These are phyloP conservation scores for Phytophthora kernoviae DNA, from an alignment of 352 stramenopile species.

Conservation along the genomic window DNA sequence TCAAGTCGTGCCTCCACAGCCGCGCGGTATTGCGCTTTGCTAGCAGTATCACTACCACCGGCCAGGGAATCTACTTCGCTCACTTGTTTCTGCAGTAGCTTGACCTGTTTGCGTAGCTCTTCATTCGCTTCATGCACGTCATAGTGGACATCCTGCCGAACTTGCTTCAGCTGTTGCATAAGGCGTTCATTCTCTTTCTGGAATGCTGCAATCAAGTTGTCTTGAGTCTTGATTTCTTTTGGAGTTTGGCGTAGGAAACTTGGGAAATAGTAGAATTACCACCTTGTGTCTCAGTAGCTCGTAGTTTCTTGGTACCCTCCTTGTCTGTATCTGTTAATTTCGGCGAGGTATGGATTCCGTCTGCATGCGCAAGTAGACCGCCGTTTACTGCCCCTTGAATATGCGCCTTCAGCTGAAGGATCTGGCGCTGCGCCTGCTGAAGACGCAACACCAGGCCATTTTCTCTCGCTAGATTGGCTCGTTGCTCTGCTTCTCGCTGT, in stretches of 20 bases:
- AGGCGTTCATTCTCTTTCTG: constrained; percentile 85
- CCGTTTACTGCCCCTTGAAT: constrained; percentile 40
- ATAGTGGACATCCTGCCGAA: constrained; percentile 65
- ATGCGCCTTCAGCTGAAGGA: constrained; percentile 69
- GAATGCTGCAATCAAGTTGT: constrained; percentile 77
- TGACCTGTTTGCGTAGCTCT: constrained; percentile 52
- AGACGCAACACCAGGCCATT: constrained; percentile 64
- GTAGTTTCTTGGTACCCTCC: neutral
- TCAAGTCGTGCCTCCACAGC: constrained; percentile 68
- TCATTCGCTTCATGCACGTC: constrained; percentile 83
- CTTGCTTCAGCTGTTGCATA: constrained; percentile 76
- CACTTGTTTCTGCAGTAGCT: constrained; percentile 41
- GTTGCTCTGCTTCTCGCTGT: constrained; percentile 23
- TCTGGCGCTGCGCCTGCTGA: constrained; percentile 74
- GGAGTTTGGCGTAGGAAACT: constrained; percentile 28
- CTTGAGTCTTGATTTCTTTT: constrained; percentile 80
- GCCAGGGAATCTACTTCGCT: constrained; percentile 13
- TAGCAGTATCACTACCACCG: constrained; percentile 29
- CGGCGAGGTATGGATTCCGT: neutral
- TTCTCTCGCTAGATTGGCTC: constrained; percentile 55
- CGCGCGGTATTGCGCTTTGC: constrained; percentile 49
- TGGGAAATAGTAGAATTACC: constrained; percentile 7
- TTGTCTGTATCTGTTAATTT: neutral
- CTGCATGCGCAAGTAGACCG: constrained; percentile 1
- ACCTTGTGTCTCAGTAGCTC: neutral